Conservation (phyloP, 495 filamentous ascomycete species). For the Aspergillus cavernicola region DNA sequence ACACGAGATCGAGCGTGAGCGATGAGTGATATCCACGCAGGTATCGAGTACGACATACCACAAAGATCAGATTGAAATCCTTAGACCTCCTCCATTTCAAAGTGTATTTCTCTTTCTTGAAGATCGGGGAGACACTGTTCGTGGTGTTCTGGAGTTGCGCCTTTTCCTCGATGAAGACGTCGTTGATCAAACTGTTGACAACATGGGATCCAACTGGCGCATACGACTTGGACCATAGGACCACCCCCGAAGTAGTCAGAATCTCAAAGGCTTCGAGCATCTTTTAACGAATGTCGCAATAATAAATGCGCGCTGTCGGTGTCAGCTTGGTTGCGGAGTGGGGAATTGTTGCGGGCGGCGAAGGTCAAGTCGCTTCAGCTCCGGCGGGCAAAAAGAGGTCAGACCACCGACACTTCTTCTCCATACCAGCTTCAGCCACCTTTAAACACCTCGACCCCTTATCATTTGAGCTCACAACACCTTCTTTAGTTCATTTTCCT, state of each 20-base stretch:
- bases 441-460: slow-evolving; percentile 32
- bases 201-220: slow-evolving; percentile 72
- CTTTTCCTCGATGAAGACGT: slow-evolving; percentile 95
- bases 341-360: slow-evolving; percentile 34
- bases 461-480: slow-evolving; percentile 7
- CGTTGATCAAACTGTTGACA: slow-evolving; percentile 90
- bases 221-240: slow-evolving; percentile 91
- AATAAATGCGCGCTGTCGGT: neutral
- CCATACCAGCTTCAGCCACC: slow-evolving; percentile 35
- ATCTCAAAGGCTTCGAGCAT: slow-evolving; percentile 98
- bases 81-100: slow-evolving; percentile 90
- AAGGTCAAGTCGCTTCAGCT: slow-evolving; percentile 17
- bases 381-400: neutral
- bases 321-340: slow-evolving; percentile 25
- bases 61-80: slow-evolving; percentile 91
- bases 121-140: slow-evolving; percentile 48
- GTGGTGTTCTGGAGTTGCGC: slow-evolving; percentile 53
- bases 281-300: neutral
- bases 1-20: slow-evolving; percentile 21
- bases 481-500: neutral
- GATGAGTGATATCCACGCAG: neutral
- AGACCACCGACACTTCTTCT: neutral
- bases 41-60: slow-evolving; percentile 56
- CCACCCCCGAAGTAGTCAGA: slow-evolving; percentile 89
- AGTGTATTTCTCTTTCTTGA: slow-evolving; percentile 91